These are phyloP conservation scores for Schwanniomyces etchellsii DNA, from an alignment of 1,139 yeast species.

Conservation along the genomic window DNA sequence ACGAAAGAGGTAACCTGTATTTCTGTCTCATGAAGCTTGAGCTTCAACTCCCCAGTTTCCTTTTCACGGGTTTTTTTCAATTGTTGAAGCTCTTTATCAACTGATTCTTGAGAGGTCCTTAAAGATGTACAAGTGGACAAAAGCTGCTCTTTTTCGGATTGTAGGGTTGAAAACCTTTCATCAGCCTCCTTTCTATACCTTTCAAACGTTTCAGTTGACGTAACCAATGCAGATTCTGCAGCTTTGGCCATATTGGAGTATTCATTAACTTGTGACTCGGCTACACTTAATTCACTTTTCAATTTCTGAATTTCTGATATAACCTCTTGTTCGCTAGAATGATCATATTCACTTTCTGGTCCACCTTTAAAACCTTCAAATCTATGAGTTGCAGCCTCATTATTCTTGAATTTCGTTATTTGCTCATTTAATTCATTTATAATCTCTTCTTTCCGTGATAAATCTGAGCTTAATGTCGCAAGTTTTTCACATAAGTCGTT, in stretches of 20 bases:
- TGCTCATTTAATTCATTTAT: neutral
- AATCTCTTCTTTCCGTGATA: neutral
- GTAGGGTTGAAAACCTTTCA: conserved; percentile 14
- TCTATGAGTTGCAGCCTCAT: neutral
- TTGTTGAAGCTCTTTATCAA: conserved; percentile 6
- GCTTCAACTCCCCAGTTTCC: conserved; percentile 15
- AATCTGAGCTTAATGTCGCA: neutral
- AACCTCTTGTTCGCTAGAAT: conserved; percentile 1
- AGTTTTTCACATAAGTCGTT: conserved; percentile 29
- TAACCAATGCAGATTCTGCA: conserved; percentile 36
- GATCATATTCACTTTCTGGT: neutral
- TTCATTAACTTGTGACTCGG: conserved; percentile 36
- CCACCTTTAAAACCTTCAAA: conserved; percentile 3
- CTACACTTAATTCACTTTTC: conserved; percentile 29
- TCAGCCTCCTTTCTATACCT: conserved; percentile 24
- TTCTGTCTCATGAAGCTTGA: conserved; percentile 16
- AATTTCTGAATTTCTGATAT: conserved; percentile 27
- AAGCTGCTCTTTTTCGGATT: conserved; percentile 16
- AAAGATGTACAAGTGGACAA: too few relatives aligned
- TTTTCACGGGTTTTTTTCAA: conserved; percentile 11
- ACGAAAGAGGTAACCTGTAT: conserved; percentile 33
- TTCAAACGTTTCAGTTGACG: conserved; percentile 35
- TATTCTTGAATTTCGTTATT: conserved; percentile 1
- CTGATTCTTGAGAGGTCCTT: conserved; percentile 11
- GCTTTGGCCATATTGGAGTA: conserved; percentile 34